Base-by-base conservation (phyloP, 805 yeast species). In the Maudiozyma turicensis region DNA sequence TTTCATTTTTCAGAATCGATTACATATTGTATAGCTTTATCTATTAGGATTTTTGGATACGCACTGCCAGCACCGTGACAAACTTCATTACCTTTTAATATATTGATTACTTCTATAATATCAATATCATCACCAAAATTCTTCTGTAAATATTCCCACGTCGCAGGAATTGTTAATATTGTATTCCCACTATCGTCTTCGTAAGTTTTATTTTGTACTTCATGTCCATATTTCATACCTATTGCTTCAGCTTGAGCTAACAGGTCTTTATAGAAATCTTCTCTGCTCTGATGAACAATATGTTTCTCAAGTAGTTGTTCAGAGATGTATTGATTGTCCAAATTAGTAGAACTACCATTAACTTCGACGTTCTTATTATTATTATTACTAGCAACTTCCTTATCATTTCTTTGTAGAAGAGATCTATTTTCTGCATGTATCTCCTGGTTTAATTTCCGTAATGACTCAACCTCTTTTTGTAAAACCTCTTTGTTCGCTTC, bases 101-200 rank as follows among this genome's bases (percentile, higher is more conserved):
- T 64, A 15, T 67, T 61, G 82, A 87, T 80, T 3, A 86, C 76
- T 37, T 64, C 68, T n/a, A 71, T 65, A 41, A 84, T 69, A 59
- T 84, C 84, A 40, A 84, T 58, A 10, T 52, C 55, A 6, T 14
- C 14, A 14, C 37, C 20, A 8, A 74, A 74, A n/a, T 71, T 65
- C 40, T 70, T 72, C 49, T 73, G 77, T 44, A 88, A 65, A 60
- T 83, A 84, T 61, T 87, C 91, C 95, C 95, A 88, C 2, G 86
- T 82, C 1, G 91, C 93, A 15, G 86, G 80, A 0, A 86, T 70
- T 0, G 89, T 86, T 51, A 86, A 67, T 41, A 85, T 71, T 57
- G 76, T 74, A 32, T 67, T 64, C 2, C 77, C 76, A 68, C 39
- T 38, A 32, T 46, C 57, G 43, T 49, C 58, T 15, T 50, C 49